Evolutionary conservation across 1,139 yeast species (phyloP), one percentile per base, ranked within the genome.

Genomic region (Wickerhamomyces sp.): DNA sequence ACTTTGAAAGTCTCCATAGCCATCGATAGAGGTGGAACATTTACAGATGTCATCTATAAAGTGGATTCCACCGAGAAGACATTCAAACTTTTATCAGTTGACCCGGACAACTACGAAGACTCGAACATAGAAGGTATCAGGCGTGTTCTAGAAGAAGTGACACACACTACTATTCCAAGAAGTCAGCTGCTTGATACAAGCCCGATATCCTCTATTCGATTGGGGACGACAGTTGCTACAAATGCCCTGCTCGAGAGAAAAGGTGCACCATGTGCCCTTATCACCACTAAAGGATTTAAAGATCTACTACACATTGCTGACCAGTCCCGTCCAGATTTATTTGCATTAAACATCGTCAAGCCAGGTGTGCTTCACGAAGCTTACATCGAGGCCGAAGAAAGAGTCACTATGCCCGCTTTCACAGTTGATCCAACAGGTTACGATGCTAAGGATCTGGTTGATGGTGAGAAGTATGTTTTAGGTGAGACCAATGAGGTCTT

Each of bases 61-160:
- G 44, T 41, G 4, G 31, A 37, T 20, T 16, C 34, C 9, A 65
- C 63, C 32, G 73, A 70, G 40, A 78, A 74, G 46, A 68, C 78
- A 38, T 66, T 70, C 30, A 88, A 88, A 57, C 61, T 88, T 24
- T 66, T 88, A 24, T 85, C 95, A 1, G 95, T 83, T 5, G 96
- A 88, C 53, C 95, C 96, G 0, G 66, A 70, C 30, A 87, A 88
- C 60, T 88, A 88, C 55, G 62, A 67, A 6, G 96, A 88, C 64
- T 95, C 96, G 2, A 94, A 94, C 9, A 70, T 89, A 11, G 96
- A 88, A 61, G 96, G 95, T 12, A 85, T 88, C 33, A 67, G 96
- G 43, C 62, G 94, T 36, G 74, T 85, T 0, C 61, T 88, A 35
- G 91, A 84, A 51, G 62, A 64, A 17, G 75, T 72, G 32, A 69